These are phyloP conservation scores for Coemansia sp. DNA, from an alignment of 192 early-diverging fungal genomes.

Conservation along the genomic window DNA sequence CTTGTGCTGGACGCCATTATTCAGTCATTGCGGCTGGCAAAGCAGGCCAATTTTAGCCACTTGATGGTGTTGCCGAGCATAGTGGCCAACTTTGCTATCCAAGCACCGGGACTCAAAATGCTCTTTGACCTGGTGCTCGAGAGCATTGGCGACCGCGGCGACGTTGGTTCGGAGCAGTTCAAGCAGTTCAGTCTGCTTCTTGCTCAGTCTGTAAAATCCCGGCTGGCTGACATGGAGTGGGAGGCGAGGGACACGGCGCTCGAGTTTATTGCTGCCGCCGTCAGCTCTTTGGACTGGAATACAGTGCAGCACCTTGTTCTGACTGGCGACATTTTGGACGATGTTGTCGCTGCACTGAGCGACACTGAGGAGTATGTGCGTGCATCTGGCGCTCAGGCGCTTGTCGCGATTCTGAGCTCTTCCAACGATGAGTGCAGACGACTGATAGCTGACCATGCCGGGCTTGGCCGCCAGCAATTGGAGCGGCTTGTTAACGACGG, in stretches of 20 bases:
- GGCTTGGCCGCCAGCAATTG: background rate
- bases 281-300: background rate
- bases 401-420: conserved; percentile 5
- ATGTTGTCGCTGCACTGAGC: conserved; percentile 7
- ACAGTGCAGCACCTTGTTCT: background rate
- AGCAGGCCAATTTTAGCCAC: background rate
- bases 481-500: conserved; percentile 18
- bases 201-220: background rate
- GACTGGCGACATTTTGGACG: background rate
- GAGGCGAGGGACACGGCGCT: conserved; percentile 37
- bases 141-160: background rate
- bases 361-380: conserved; percentile 48
- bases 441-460: background rate
- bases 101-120: conserved; percentile 25
- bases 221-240: conserved; percentile 44
- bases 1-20: conserved; percentile 17
- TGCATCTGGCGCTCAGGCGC: conserved; percentile 23
- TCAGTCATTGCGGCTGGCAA: conserved; percentile 8
- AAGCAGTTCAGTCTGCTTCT: background rate
- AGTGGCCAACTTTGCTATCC: conserved; percentile 23
- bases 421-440: background rate
- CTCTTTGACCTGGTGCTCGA: conserved; percentile 24
- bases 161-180: background rate
- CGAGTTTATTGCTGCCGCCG: conserved; percentile 20
- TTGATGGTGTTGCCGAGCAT: conserved; percentile 11